Evolutionary conservation across 2,329 filamentous ascomycete genomes (phyloP).

Genomic region (Grosmannia huntii): DNA sequence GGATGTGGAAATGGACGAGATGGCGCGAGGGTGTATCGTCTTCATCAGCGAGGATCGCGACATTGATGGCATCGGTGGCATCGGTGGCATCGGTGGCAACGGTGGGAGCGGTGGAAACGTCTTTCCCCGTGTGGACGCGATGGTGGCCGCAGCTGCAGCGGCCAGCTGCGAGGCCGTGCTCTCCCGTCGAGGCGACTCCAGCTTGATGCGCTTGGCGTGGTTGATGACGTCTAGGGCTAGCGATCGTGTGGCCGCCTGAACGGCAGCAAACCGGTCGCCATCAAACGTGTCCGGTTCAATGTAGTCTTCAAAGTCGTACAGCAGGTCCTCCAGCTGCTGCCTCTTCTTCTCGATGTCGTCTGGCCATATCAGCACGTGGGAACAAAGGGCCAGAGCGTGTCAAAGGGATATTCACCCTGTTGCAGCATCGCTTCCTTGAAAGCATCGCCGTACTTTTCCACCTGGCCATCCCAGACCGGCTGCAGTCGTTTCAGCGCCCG

Average conservation of each 20-base stretch:
- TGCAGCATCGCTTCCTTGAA: slow-evolving; percentile 24
- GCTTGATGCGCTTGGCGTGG: slow-evolving; percentile 21
- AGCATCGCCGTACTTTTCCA: slow-evolving; percentile 22
- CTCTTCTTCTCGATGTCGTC: slow-evolving; percentile 19
- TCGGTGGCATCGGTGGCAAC: slow-evolving; percentile 11
- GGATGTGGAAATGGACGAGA: neutral
- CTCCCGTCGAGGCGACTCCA: slow-evolving; percentile 12
- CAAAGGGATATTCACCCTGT: slow-evolving; percentile 16
- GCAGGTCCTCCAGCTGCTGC: slow-evolving; percentile 23
- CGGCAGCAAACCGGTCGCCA: slow-evolving; percentile 20
- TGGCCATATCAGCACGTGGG: neutral
- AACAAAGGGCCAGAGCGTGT: neutral
- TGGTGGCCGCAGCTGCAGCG: neutral
- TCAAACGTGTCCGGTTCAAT: slow-evolving; percentile 25
- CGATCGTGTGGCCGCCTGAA: slow-evolving; percentile 26
- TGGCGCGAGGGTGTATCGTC: slow-evolving; percentile 1
- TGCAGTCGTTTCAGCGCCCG: slow-evolving; percentile 24
- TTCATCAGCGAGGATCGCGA: slow-evolving; percentile 4
- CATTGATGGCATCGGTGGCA: neutral
- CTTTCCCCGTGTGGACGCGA: neutral
- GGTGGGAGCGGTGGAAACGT: slow-evolving; percentile 19
- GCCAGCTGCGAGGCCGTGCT: slow-evolving; percentile 1
- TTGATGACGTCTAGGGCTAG: slow-evolving; percentile 27
- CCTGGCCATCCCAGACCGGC: slow-evolving; percentile 24
- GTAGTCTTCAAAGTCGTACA: slow-evolving; percentile 32